Conservation (phyloP, 1,284 basidiomycete species). For the Apiotrichum laibachii region DNA sequence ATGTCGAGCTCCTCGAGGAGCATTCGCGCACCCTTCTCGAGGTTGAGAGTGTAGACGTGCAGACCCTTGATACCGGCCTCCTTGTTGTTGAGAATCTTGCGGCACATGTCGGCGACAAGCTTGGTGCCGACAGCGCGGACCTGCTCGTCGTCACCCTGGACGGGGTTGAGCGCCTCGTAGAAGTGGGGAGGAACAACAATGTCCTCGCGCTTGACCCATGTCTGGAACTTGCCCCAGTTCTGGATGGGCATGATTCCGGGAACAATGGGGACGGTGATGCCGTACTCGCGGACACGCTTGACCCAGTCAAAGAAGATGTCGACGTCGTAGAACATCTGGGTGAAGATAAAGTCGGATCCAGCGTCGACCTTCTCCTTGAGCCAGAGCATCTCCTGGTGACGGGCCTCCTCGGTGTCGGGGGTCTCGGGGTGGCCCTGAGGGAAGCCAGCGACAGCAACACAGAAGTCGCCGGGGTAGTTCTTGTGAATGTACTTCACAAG, state of each 20-base stretch:
- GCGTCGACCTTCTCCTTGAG: slow-evolving; percentile 90
- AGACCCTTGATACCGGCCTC: slow-evolving; percentile 78
- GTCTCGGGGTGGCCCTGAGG: slow-evolving; percentile 74
- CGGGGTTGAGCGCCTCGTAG: slow-evolving; percentile 76
- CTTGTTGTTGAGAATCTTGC: slow-evolving; percentile 66
- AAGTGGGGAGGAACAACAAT: slow-evolving; percentile 78
- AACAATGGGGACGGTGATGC: slow-evolving; percentile 90
- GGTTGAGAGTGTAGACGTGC: slow-evolving; percentile 98
- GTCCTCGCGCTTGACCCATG: slow-evolving; percentile 83
- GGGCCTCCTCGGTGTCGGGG: slow-evolving; percentile 44
- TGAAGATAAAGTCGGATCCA: slow-evolving; percentile 93
- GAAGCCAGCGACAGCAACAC: slow-evolving; percentile 88
- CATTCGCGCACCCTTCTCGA: slow-evolving; percentile 93
- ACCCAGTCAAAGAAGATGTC: slow-evolving; percentile 84
- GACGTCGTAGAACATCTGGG: slow-evolving; percentile 96
- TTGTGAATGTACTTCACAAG: slow-evolving; percentile 81
- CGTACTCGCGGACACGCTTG: slow-evolving; percentile 71
- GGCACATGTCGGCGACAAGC: slow-evolving; percentile 84
- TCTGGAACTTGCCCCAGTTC: slow-evolving; percentile 94
- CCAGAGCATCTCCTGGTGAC: slow-evolving; percentile 70
- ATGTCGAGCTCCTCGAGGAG: slow-evolving; percentile 82
- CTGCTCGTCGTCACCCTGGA: slow-evolving; percentile 87
- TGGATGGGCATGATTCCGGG: slow-evolving; percentile 93
- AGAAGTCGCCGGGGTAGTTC: slow-evolving; percentile 84
- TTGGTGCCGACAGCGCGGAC: slow-evolving; percentile 84